These are phyloP conservation scores for Dichotomopilus funicola DNA, from an alignment of 2,329 filamentous ascomycete species.

Conservation along the genomic window DNA sequence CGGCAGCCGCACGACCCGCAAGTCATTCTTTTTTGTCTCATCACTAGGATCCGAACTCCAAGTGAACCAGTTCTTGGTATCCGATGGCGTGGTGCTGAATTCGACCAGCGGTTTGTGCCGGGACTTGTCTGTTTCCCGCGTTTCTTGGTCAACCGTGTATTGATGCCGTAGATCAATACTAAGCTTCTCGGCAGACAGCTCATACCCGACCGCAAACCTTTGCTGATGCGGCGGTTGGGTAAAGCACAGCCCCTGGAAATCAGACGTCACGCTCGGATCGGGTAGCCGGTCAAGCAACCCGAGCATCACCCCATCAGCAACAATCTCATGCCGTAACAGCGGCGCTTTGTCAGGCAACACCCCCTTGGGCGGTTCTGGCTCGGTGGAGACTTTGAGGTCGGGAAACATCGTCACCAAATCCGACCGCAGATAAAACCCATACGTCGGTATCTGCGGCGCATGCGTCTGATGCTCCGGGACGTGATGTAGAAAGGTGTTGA, in stretches of 20 bases:
- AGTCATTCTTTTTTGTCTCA: background rate
- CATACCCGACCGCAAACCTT: background rate
- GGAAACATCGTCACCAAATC: slow-evolving; percentile 33
- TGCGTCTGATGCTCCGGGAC: slow-evolving; percentile 11
- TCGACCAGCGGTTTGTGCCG: background rate
- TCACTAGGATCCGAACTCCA: background rate
- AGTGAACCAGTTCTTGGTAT: background rate
- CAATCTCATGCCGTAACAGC: background rate
- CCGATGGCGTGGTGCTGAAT: background rate
- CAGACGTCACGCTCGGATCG: background rate
- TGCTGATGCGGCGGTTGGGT: background rate
- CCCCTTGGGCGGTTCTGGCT: background rate
- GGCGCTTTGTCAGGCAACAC: background rate
- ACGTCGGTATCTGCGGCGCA: slow-evolving; percentile 30
- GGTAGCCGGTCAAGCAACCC: background rate
- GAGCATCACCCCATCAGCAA: background rate
- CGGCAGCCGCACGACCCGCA: background rate
- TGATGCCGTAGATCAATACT: background rate
- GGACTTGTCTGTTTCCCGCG: background rate
- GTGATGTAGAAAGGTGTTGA: slow-evolving; percentile 29
- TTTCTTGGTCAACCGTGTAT: background rate
- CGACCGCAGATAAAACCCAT: slow-evolving; percentile 35
- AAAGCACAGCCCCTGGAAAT: background rate
- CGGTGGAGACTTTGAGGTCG: slow-evolving; percentile 27
- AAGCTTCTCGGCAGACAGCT: background rate